Percentiles rank a stretch among this genome's conserved stretches.
These are phyloP conservation scores for Rubia yunnanensis DNA, from an alignment of 257 asterid genomes.

Conservation along the genomic window DNA sequence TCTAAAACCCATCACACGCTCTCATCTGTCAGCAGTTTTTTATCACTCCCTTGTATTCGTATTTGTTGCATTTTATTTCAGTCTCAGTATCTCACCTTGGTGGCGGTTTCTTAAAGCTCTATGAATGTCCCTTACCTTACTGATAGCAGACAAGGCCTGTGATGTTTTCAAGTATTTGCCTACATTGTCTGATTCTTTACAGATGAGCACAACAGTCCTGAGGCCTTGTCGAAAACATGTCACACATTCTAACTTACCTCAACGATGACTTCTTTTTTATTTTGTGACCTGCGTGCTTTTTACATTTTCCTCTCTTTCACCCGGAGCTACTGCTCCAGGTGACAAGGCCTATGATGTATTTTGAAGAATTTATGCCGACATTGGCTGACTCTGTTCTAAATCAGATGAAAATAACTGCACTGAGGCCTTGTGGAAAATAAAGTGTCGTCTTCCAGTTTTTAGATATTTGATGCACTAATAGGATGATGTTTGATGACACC, in stretches of 20 bases:
- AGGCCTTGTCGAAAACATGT: conserved; percentile 10
- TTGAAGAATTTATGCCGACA: conserved; percentile 11
- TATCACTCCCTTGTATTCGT: background rate
- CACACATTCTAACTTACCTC: background rate
- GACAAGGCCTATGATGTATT: conserved; percentile 16
- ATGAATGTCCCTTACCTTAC: too few species aligned
- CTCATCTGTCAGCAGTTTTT: too few species aligned
- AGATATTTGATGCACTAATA: background rate
- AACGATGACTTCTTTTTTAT: background rate
- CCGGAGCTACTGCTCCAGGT: background rate
- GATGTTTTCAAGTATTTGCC: conserved; percentile 32
- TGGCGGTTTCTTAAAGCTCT: too few species aligned
- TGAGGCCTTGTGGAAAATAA: conserved; percentile 10
- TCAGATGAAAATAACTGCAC: conserved; percentile 10
- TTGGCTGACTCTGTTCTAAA: conserved; percentile 8
- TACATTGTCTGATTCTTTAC: conserved; percentile 30
- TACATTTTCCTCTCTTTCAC: background rate
- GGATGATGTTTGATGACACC: background rate
- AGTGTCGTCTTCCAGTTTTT: background rate
- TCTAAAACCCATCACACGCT: too few species aligned
- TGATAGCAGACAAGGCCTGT: conserved; percentile 27
- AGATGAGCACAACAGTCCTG: conserved; percentile 14
- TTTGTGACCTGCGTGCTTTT: background rate
- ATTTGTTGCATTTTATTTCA: too few species aligned
- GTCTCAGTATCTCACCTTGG: too few species aligned